Evolutionary conservation across 208 protist species (phyloP).

Genomic region (Wallacemonas sp.): DNA sequence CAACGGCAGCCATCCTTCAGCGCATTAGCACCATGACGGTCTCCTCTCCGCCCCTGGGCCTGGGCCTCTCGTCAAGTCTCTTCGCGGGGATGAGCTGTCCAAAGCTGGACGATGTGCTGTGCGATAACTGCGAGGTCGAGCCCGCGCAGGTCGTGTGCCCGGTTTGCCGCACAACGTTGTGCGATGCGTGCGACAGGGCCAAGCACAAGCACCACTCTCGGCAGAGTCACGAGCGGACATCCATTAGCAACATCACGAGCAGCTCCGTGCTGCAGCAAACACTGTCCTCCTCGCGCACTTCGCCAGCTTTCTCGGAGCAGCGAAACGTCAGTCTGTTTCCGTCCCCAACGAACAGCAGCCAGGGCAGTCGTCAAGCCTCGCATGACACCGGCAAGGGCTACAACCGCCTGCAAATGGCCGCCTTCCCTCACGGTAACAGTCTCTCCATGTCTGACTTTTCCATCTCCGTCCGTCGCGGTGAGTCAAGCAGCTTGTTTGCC

Average conservation of each 20-base stretch:
- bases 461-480: neutral
- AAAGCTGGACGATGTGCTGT: slow-evolving; percentile 35
- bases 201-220: slow-evolving; percentile 63
- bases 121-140: slow-evolving; percentile 72
- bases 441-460: slow-evolving; percentile 29
- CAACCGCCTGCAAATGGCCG: slow-evolving; percentile 27
- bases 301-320: slow-evolving; percentile 13
- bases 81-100: slow-evolving; percentile 57
- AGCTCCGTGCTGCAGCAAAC: slow-evolving; percentile 31
- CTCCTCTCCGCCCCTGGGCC: slow-evolving; percentile 13
- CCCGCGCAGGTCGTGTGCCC: slow-evolving; percentile 31
- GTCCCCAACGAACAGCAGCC: slow-evolving; percentile 8
- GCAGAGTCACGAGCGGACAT: slow-evolving; percentile 57
- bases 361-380: slow-evolving; percentile 7
- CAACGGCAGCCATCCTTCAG: slow-evolving; percentile 39
- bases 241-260: slow-evolving; percentile 15
- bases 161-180: slow-evolving; percentile 50
- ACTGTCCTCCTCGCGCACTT: slow-evolving; percentile 37
- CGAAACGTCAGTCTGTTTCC: slow-evolving; percentile 30
- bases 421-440: slow-evolving; percentile 17
- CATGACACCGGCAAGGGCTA: slow-evolving; percentile 6
- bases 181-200: slow-evolving; percentile 55
- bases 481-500: slow-evolving; percentile 10
- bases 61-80: slow-evolving; percentile 30
- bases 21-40: slow-evolving; percentile 39